Base-by-base conservation (phyloP, 352 stramenopile species). In the Lagenidium giganteum region DNA sequence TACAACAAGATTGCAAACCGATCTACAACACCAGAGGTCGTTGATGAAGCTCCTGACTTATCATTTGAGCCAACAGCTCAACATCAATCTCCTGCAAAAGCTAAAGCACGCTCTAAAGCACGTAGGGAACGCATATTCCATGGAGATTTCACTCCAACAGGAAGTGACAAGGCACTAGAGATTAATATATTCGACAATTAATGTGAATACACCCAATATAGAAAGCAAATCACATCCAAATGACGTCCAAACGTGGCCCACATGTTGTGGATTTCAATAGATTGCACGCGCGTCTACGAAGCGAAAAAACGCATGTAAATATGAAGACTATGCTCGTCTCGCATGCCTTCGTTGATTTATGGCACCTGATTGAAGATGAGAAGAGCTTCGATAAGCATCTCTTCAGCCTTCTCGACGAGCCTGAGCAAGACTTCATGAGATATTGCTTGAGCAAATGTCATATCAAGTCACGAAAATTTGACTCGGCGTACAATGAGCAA, bases 321-420 rank as follows among this genome's bases (percentile, higher is more conserved):
- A 37, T 55, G 7, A 47, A 48, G 17, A 32, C 47, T 40, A 53
- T 53, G 45, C 35, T 53, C 8, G 45, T 53, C n/a, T 53, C 45
- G 44, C 45, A 53, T 53, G 45, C 38, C 28, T 55, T 55, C 32
- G 47, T 55, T 31, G 38, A 55, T 48, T 31, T 55, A 20, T 55
- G 47, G 38, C 36, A 20, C 4, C 11, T 55, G 7, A 55, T 48
- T 25, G 39, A 43, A 48, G 23, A 55, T 23, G 47, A 48, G 42
- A 55, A 45, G 20, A 31, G 22, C 14, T 55, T 48, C 37, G 32
- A 55, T 24, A 55, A 55, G 31, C 13, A 37, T 24, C 18, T 55
- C 24, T 55, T 55, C 24, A 25, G 43, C 27, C 39, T n/a, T 37
- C 30, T 55, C 4, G 47, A 55, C n/a, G 47, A 55, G 40, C 22